Base-by-base conservation (phyloP, 148 eudicot genomes). In the Heliamphora exappendiculata region DNA sequence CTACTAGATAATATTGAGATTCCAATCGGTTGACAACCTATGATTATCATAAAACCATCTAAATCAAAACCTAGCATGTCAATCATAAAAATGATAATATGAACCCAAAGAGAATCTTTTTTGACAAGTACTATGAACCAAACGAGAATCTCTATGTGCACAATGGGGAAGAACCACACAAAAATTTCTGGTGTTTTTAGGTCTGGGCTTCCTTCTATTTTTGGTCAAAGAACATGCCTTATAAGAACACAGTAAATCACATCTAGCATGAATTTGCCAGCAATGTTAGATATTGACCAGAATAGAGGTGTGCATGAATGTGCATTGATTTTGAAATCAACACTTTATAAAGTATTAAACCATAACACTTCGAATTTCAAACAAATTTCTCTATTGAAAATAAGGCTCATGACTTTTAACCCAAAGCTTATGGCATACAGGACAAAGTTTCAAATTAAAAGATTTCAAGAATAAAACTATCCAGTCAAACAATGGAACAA, bases 311-410 rank as follows among this genome's bases (percentile, higher is more conserved):
- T 47, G 5, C 37, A 6, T 42, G 45, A 65, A 17, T 26, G 45
- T 20, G 13, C 44, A 65, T 37, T 24, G 31, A 10, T 37, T 10
- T 65, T 36, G 13, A 67, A n/a, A 41, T 41, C 10, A 9, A 39
- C 47, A 67, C 28, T 67, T 6, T 37, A n/a, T 22, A 1, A 11
- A 9, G 70, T 20, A 67, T 10, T 41, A 37, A n/a, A 7, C 49
- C 50, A 37, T n/a, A 39, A 67, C 50, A 67, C 65, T 47, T 36
- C 3, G 26, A 63, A 50, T 64, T 76, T 58, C 55, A 31, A 69
- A 7, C 20, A 31, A 20, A 14, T 45, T 14, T 53, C 66, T 42
- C 37, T 66, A n/a, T 13, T 37, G 49, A n/a, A 7, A 63, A 64
- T 54, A 70, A 20, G 20, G 33, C 51, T 5, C 16, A 50, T 55